Evolutionary conservation across 169 alveolate species (phyloP).

Genomic region (Plasmodium blacklocki): DNA sequence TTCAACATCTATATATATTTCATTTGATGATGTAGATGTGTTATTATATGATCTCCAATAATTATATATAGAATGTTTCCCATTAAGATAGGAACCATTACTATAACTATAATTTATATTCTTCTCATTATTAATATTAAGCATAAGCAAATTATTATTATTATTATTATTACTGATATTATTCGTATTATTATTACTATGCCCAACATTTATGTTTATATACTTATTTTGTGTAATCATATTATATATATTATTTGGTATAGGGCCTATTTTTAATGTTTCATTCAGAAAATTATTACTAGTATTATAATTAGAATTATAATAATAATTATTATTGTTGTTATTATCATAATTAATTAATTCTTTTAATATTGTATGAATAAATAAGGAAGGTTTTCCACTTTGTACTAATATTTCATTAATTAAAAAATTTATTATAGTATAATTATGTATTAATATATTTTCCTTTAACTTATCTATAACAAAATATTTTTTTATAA

Average conservation of each 20-base stretch:
- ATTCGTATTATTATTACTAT: neutral
- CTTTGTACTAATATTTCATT: constrained; percentile 67
- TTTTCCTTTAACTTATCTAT: constrained; percentile 16
- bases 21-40: constrained; percentile 4
- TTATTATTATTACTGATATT: too few relatives aligned
- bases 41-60: constrained; percentile 60
- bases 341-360: constrained; percentile 22
- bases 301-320: too few relatives aligned
- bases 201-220: neutral
- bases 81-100: constrained; percentile 30
- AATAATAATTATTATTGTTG: too few relatives aligned
- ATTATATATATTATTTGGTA: constrained; percentile 33
- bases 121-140: constrained; percentile 8
- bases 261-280: constrained; percentile 24
- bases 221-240: constrained; percentile 17
- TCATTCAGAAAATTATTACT: constrained; percentile 33
- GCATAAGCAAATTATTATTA: neutral
- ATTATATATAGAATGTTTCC: constrained; percentile 3
- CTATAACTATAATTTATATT: constrained; percentile 56
- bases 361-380: constrained; percentile 41
- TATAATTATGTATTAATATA: constrained; percentile 47
- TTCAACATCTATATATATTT: constrained; percentile 51
- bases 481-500: constrained; percentile 53
- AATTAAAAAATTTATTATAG: constrained; percentile 45
- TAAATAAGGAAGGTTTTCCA: constrained; percentile 57